Evolutionary conservation across 2,329 filamentous ascomycete genomes (phyloP).

Genomic region (Ophiostoma triangulosporum): DNA sequence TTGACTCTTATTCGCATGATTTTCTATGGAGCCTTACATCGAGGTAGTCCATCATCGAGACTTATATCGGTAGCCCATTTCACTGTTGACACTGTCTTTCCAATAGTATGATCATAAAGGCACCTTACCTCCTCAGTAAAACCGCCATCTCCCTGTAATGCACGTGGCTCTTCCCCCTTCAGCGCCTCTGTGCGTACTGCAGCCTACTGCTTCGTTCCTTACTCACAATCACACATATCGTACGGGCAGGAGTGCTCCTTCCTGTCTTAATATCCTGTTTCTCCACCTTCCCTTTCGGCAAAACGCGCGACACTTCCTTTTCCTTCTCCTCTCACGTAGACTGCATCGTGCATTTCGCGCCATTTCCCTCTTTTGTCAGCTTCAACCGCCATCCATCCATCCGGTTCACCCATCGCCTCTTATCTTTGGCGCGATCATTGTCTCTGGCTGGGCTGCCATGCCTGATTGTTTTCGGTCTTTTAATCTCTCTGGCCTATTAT

Average conservation of each 20-base stretch:
- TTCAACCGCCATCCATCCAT: no score
- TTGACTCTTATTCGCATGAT: no score
- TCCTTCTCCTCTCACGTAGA: neutral
- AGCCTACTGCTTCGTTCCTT: neutral
- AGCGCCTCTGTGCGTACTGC: neutral
- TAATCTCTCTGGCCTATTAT: no score
- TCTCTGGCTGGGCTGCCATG: neutral
- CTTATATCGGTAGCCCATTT: no score
- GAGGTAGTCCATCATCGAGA: no score
- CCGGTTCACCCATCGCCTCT: neutral
- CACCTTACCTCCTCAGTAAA: no score
- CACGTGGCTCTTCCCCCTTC: neutral
- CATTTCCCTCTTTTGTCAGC: neutral
- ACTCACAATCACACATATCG: neutral
- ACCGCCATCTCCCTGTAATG: neutral
- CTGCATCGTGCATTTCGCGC: neutral
- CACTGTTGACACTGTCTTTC: neutral
- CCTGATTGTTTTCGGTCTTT: no score
- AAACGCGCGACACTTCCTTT: neutral
- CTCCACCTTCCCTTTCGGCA: neutral
- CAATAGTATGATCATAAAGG: no score
- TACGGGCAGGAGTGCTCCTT: neutral
- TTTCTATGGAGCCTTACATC: no score
- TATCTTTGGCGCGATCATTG: no score
- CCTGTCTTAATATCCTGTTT: neutral